These are phyloP conservation scores for Colletotrichum sp. DNA, from an alignment of 2,329 filamentous ascomycete genomes.

Conservation along the genomic window DNA sequence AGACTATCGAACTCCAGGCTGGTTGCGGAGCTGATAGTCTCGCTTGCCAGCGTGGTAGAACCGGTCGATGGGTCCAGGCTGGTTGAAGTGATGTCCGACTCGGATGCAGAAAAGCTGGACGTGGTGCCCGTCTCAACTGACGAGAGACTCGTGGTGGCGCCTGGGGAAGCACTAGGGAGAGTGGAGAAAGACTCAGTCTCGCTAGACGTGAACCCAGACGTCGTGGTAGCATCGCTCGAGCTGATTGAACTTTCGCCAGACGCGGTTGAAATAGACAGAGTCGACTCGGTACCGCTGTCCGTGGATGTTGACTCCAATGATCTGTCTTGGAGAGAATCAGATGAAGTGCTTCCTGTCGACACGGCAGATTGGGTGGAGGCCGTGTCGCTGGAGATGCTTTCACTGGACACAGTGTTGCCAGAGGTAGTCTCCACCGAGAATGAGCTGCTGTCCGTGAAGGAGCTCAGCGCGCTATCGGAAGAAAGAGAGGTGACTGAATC, in stretches of 20 bases:
- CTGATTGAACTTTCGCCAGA: neutral
- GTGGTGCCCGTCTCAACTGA: neutral
- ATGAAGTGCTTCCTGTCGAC: neutral
- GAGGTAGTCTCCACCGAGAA: neutral
- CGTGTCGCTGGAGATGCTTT: neutral
- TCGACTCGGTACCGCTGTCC: neutral
- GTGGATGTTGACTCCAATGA: neutral
- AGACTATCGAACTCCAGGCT: neutral
- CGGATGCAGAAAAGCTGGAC: neutral
- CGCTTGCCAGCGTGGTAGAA: neutral
- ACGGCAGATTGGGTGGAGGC: neutral
- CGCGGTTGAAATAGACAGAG: neutral
- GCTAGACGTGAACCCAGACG: neutral
- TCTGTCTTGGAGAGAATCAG: neutral
- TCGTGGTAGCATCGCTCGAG: neutral
- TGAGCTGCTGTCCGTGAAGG: neutral
- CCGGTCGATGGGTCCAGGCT: neutral
- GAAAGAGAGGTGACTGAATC: neutral
- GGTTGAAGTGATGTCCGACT: neutral
- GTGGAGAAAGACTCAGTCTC: neutral
- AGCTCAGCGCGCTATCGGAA: neutral
- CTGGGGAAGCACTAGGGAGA: neutral
- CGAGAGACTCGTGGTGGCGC: neutral
- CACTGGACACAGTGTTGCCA: neutral
- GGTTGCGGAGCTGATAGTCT: neutral